These are phyloP conservation scores for Candida glucosophila DNA, from an alignment of 1,139 yeast genomes.

Conservation along the genomic window DNA sequence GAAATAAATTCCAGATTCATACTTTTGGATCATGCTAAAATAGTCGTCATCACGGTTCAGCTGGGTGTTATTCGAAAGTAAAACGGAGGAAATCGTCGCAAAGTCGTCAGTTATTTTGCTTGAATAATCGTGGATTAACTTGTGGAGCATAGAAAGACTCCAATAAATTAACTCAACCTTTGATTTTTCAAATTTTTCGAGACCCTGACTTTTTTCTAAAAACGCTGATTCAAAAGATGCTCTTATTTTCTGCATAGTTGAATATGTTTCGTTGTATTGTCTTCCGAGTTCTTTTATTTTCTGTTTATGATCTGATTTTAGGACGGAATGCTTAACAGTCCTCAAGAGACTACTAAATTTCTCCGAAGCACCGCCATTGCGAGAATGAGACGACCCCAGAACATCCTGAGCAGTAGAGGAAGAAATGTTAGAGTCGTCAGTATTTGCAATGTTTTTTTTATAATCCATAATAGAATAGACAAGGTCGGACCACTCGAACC, in stretches of 20 bases:
- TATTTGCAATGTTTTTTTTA: constrained; percentile 1
- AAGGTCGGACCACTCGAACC: constrained; percentile 41
- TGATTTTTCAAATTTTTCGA: constrained; percentile 29
- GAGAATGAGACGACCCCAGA: too few relatives aligned
- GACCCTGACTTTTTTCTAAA: too few relatives aligned
- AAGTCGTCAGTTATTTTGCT: too few relatives aligned
- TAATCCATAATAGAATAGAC: constrained; percentile 16
- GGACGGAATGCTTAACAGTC: constrained; percentile 20
- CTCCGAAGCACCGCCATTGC: constrained; percentile 20
- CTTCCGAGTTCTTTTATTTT: constrained; percentile 20
- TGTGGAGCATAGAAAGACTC: constrained; percentile 29
- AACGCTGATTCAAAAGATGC: too few relatives aligned
- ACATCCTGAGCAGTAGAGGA: too few relatives aligned
- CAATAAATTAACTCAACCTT: constrained; percentile 28
- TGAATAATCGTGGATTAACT: constrained; percentile 23
- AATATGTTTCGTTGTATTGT: constrained; percentile 24
- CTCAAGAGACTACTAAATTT: constrained; percentile 24
- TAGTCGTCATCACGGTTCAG: too few relatives aligned
- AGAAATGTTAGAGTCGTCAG: too few relatives aligned
- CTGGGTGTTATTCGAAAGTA: too few relatives aligned
- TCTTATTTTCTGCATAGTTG: too few relatives aligned
- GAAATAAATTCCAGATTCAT: constrained; percentile 33
- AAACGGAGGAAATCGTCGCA: too few relatives aligned
- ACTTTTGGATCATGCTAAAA: constrained; percentile 17
- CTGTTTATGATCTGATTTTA: constrained; percentile 25